Evolutionary conservation across 352 stramenopile species (phyloP), one percentile per base, ranked within the genome.

Genomic region (Lagenidium sp.): DNA sequence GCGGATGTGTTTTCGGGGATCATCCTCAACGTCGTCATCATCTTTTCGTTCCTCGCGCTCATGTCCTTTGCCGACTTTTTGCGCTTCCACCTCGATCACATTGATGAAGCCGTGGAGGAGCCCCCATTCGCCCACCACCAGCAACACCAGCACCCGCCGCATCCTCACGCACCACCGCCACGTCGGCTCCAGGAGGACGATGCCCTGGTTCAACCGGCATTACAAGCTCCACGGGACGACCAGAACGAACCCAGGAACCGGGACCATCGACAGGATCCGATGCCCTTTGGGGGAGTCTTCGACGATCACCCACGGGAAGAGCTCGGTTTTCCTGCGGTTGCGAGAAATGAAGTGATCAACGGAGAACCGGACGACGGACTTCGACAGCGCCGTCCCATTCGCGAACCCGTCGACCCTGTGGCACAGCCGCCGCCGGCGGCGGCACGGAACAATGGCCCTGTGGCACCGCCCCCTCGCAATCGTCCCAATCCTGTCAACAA

Each of bases 51-150:
- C 62, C 63, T 98, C 23, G 85, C 81, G 51, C 60, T 98, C 19
- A 98, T 98, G 90, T 97, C 86, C 30, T 95, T 96, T 55, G 79
- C 83, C 4, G 88, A 96, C 48, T 97, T 97, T 50, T 60, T 96
- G 44, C 68, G 88, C 44, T 95, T 96, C 63, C 80, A 96, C 41
- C 69, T 94, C 57, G 83, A 95, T 50, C 61, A 94, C 40, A 83
- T 86, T 21, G 80, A 91, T 16, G 77, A 91, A 29, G 59, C 63
- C 5, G 50, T 61, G 8, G 63, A 73, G 11, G 81, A 71, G 0
- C 22, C 46, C 36, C 10, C 40, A 23, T 11, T 41, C 3, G 50
- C 39, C 25, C 39, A 36, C 3, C 55, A 50, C 16, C 55, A 58
- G 18, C 44, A 63, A 0, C 58, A 65, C 13, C 38, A 65, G 16